Conservation (phyloP, 768 basidiomycete species). For the Amanita muscaria region DNA sequence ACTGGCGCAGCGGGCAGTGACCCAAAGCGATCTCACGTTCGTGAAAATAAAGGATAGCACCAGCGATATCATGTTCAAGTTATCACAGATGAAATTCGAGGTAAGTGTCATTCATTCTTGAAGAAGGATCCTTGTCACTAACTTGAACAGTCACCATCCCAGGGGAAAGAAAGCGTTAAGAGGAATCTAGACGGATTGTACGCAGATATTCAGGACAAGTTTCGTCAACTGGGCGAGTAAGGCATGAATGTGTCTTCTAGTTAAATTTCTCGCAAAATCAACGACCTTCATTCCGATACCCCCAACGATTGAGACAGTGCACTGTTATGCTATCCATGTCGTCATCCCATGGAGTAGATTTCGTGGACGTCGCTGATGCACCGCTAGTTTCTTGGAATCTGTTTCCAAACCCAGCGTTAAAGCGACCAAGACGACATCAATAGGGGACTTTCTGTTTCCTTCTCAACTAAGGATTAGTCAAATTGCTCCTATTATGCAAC, state of each 20-base stretch:
- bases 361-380: too few species aligned
- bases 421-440: too few species aligned
- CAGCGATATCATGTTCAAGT: constrained; percentile 85
- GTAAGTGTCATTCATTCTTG: constrained; percentile 31
- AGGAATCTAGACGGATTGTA: constrained; percentile 76
- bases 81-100: constrained; percentile 99
- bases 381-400: too few species aligned
- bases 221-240: constrained; percentile 79
- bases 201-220: constrained; percentile 86
- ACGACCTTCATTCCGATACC: too few species aligned
- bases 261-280: too few species aligned
- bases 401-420: too few species aligned
- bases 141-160: constrained; percentile 67
- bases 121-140: constrained; percentile 4
- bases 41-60: constrained; percentile 81
- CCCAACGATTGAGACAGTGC: too few species aligned
- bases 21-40: constrained; percentile 77
- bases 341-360: too few species aligned
- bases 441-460: too few species aligned
- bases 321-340: too few species aligned
- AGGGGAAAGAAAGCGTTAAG: constrained; percentile 78
- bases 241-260: constrained; percentile 1
- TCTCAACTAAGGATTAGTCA: too few species aligned
- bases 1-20: constrained; percentile 77
- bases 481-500: too few species aligned